Conservation (phyloP, 495 filamentous ascomycete genomes). For the Hypoxylon fuscum region DNA sequence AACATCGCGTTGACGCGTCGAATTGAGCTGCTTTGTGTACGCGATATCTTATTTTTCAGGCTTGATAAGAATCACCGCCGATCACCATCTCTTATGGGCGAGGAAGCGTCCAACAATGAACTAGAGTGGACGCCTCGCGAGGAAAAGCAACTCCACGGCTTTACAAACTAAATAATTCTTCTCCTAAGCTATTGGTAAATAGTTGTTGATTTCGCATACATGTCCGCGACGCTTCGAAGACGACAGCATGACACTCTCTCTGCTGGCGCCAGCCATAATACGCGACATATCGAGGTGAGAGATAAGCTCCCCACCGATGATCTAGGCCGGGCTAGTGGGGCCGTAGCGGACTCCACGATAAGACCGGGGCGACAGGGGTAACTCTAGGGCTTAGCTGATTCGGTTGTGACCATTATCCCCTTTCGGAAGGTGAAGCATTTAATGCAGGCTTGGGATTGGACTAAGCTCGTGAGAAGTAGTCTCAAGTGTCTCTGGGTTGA, state of each 20-base stretch:
- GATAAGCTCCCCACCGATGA: too few species aligned
- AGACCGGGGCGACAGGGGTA: too few species aligned
- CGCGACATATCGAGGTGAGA: background rate
- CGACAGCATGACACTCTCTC: background rate
- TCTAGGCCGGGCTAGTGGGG: too few species aligned
- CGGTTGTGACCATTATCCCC: slow-evolving; percentile 2
- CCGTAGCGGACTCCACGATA: too few species aligned
- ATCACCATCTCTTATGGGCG: background rate
- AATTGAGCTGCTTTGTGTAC: background rate
- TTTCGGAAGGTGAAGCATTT: slow-evolving; percentile 19
- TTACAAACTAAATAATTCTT: too few species aligned
- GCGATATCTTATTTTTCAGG: background rate
- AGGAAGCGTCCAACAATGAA: background rate
- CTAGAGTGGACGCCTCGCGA: too few species aligned
- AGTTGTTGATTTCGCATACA: too few species aligned
- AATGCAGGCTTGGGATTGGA: slow-evolving; percentile 16
- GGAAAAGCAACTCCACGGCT: background rate
- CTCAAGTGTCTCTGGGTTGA: too few species aligned
- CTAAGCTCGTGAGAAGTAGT: too few species aligned
- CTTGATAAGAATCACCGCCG: background rate
- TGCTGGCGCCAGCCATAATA: background rate
- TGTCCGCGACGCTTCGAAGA: background rate
- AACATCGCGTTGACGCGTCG: background rate
- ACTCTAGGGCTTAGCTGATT: background rate
- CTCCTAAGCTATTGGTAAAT: too few species aligned